Conservation (phyloP, 805 yeast species). For the Isabelozyma heimii region DNA sequence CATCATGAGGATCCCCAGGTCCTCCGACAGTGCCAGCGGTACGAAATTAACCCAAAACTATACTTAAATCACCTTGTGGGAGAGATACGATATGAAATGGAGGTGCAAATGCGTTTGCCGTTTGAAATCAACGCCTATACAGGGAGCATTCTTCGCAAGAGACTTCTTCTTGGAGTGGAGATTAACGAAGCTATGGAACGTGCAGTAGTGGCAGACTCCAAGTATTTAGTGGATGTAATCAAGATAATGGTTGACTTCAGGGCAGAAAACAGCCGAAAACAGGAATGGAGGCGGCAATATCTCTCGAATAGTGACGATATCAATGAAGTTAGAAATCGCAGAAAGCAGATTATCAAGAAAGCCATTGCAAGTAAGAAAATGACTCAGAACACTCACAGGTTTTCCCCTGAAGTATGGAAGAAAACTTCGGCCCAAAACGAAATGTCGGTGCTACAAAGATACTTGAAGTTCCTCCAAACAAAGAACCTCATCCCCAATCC, state of each 20-base stretch:
- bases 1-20: background rate
- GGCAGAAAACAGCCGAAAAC: constrained; percentile 5
- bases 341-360: constrained; percentile 5
- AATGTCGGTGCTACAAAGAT: constrained; percentile 14
- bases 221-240: constrained; percentile 7
- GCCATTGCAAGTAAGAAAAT: background rate
- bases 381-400: background rate
- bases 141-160: constrained; percentile 3
- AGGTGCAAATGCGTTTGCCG: constrained; percentile 11
- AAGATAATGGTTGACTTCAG: constrained; percentile 12
- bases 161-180: constrained; percentile 9
- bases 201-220: background rate
- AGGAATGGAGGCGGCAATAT: constrained; percentile 17
- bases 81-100: constrained; percentile 13
- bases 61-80: constrained; percentile 12
- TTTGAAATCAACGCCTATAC: background rate
- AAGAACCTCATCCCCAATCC: constrained; percentile 29
- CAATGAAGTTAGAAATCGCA: constrained; percentile 1
- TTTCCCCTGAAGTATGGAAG: constrained; percentile 6
- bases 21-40: background rate
- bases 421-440: background rate
- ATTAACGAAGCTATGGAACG: constrained; percentile 7
- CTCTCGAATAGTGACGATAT: background rate
- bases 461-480: constrained; percentile 26
- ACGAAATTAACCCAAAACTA: constrained; percentile 7